Evolutionary conservation across 352 stramenopile species (phyloP), one percentile per base, ranked within the genome.

Genomic region (Globisporangium heterothallicum): DNA sequence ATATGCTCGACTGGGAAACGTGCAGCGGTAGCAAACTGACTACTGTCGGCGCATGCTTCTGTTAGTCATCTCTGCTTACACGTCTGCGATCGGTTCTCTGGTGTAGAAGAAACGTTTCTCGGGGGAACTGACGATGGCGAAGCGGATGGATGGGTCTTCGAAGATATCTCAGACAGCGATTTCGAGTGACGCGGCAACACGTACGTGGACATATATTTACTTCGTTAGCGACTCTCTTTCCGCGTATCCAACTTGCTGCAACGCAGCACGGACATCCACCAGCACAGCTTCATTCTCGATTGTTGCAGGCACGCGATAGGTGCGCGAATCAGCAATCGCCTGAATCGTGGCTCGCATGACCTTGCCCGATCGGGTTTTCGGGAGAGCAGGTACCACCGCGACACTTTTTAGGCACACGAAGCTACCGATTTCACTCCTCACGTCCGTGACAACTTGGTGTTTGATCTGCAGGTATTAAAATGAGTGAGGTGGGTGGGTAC

Each of bases 101-200:
- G 13, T 40, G 48, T 72, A 58, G 68, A 61, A n/a, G 70, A 70
- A 8, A 40, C 73, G 2, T 68, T 84, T 21, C 19, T 55, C 1
- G 25, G 47, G n/a, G 49, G 69, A 13, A 32, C 14, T 6, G 58
- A 68, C 9, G 56, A 57, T 1, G 26, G 53, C 8, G 54, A 68
- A 30, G 24, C 22, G 4, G 61, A 61, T 21, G 43, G 57, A 9
- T 90, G 79, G 79, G 36, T 59, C 25, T 84, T 78, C 40, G 66
- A 83, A 12, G 74, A 86, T 41, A 70, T 91, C 18, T 78, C 71
- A 0, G 79, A 90, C 35, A 86, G 68, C 47, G 76, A 86, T 46
- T 90, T 88, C 43, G 70, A 82, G 26, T 71, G 32, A 61, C 25
- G 10, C 21, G 12, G 12, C 22, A 25, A 25, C 21, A 34, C 22